Evolutionary conservation across 257 asterid genomes (phyloP).

Genomic region (Lantana camara): DNA sequence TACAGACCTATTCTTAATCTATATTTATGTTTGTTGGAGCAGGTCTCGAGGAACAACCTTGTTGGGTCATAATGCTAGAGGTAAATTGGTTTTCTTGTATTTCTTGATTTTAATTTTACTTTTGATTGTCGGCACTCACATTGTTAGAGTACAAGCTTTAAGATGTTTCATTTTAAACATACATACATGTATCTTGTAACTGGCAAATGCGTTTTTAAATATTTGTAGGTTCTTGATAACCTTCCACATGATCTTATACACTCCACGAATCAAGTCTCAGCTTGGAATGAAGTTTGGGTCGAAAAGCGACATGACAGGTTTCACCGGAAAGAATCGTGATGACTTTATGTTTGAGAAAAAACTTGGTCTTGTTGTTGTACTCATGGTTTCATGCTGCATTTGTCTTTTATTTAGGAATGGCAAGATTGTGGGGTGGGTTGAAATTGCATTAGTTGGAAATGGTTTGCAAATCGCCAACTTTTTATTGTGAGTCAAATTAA

Average conservation of each 20-base stretch:
- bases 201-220: not conserved
- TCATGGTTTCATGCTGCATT: not conserved
- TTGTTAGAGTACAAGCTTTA: not conserved
- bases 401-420: not conserved
- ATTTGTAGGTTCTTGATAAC: constrained; percentile 89
- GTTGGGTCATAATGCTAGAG: constrained; percentile 99
- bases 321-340: not conserved
- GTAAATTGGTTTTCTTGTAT: constrained; percentile 37
- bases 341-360: not conserved
- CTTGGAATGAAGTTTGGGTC: constrained; percentile 99
- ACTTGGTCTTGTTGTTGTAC: not conserved
- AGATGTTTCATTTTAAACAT: not conserved
- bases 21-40: constrained; percentile 42
- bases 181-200: constrained; percentile 11
- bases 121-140: not conserved
- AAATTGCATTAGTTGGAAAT: constrained; percentile 1
- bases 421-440: not conserved
- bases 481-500: constrained; percentile 1
- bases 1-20: not conserved
- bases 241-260: constrained; percentile 95
- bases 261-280: constrained; percentile 76
- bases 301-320: constrained; percentile 65
- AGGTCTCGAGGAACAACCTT: constrained; percentile 82
- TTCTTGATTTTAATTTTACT: constrained; percentile 6
- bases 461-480: constrained; percentile 1